Evolutionary conservation across 352 stramenopile species (phyloP).

Genomic region (Phytophthora kernoviae): DNA sequence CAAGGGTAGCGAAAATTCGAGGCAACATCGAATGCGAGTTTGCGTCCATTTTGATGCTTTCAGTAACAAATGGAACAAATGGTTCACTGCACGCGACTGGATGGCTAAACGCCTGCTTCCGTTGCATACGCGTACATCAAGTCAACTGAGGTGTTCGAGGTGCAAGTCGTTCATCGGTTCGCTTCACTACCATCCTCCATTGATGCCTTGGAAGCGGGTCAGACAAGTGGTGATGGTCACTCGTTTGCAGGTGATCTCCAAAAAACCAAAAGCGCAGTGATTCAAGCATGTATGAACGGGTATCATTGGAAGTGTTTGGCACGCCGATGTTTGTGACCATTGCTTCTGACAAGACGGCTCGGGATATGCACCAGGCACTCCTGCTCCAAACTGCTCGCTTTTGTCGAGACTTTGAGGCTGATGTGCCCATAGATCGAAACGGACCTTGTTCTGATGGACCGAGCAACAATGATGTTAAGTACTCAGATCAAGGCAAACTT

Average conservation of each 20-base stretch:
- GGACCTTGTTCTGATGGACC: neutral
- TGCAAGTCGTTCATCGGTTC: constrained; percentile 75
- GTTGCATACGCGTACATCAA: constrained; percentile 43
- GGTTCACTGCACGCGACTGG: constrained; percentile 68
- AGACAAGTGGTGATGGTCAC: constrained; percentile 24
- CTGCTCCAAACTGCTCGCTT: constrained; percentile 73
- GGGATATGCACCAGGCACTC: constrained; percentile 72
- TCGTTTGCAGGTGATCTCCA: constrained; percentile 16
- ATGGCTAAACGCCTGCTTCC: constrained; percentile 51
- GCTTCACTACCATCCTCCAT: constrained; percentile 6
- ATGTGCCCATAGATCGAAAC: no score
- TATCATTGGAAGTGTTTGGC: constrained; percentile 60
- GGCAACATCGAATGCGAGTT: constrained; percentile 26
- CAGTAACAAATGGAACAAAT: constrained; percentile 76
- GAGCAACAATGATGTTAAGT: constrained; percentile 9
- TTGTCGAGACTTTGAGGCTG: constrained; percentile 22
- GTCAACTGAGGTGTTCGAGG: constrained; percentile 71
- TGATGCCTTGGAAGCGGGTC: constrained; percentile 5
- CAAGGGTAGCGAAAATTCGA: constrained; percentile 5
- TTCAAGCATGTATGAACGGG: constrained; percentile 7
- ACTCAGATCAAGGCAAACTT: constrained; percentile 13
- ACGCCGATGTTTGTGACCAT: constrained; percentile 79
- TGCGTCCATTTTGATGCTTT: constrained; percentile 78
- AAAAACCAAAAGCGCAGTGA: constrained; percentile 22
- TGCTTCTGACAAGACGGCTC: constrained; percentile 61